Base-by-base conservation (phyloP, 148 eudicot species). In the Arctostaphylos glauca region DNA sequence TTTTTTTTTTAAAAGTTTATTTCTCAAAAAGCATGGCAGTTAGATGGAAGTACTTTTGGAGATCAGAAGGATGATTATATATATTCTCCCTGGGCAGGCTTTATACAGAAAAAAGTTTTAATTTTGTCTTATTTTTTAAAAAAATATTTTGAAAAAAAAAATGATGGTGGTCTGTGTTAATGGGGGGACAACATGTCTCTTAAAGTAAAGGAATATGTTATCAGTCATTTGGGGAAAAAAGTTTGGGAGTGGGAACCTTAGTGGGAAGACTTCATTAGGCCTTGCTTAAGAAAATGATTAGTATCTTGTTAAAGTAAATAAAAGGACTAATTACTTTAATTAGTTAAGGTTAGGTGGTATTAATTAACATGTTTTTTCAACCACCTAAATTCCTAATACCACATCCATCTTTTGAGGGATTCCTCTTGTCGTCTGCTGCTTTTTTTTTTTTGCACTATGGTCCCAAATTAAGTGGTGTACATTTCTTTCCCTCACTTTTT, bases 131-230 rank as follows among this genome's bases (percentile, higher is more conserved):
- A 55, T 23, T 3, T 68, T 21, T 18, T 82, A 53, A 38, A 80
- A 67, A 77, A 66, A 66, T 66, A 56, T 25, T 47, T 38, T 44
- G 75, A n/a, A n/a, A n/a, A n/a, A n/a, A n/a, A 74, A 85, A 62
- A 91, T 83, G 90, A 88, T 89, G 84, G 88, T 89, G 90, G 89
- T 87, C 86, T 88, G 82, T 85, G 84, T 85, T 46, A 66, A 56
- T 74, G 77, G 79, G 85, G 92, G 92, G 85, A 76, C 92, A 91
- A 76, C 76, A 79, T 92, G 97, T 91, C 88, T 80, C 87, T 66
- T 86, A 92, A 93, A 93, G 95, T 76, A 83, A 70, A 71, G 80
- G 73, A 74, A 82, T 31, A 46, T 84, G 77, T 80, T 84, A 88
- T 90, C 82, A 91, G 64, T 9, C n/a, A 66, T 12, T 66, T 25